Evolutionary conservation across 148 eudicot species (phyloP), one percentile per base, ranked within the genome.

Genomic region (Chenopodium suecicum): DNA sequence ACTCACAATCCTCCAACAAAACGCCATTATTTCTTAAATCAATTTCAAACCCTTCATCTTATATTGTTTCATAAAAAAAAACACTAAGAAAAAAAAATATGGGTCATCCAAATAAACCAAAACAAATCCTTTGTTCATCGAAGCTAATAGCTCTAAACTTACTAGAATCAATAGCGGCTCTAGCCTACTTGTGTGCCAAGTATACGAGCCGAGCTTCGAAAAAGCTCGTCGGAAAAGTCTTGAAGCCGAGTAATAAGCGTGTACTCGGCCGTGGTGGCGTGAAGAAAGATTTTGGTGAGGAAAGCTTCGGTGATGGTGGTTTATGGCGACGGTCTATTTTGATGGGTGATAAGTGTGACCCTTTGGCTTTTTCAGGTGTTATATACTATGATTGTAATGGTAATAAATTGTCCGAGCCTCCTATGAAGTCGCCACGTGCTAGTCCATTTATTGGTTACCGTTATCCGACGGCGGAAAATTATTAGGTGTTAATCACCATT

Each of bases 341-440:
- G 84, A 88, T 92, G 91, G 95, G 94, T 12, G 93, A 90, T 22
- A 92, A 90, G 46, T 92, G 95, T 84, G 83, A 90, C 78, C 95
- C 95, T 54, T 84, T 89, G 78, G 86, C 81, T 83, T 90, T 88
- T 71, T 90, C 93, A 1, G 95, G 91, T 1, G 95, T 90, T 27
- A 91, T 90, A 74, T 90, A 90, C 70, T 90, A 91, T 56, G 94
- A 91, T 70, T 71, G 78, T 81, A 77, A 87, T 2, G 94, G 92
- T 16, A 90, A 85, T 0, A 80, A 62, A 47, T 32, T 89, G 12
- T 20, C 82, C 1, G 88, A 89, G 65, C 14, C 78, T 12, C 92
- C 92, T 25, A 19, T 79, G 65, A 88, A 79, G 69, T 91, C 94
- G 54, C 93, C 93, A 27, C 88, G 93, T 16, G 88, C 82, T 19